These are phyloP conservation scores for Cordyceps cateniannulata DNA, from an alignment of 2,329 filamentous ascomycete species.

Conservation along the genomic window DNA sequence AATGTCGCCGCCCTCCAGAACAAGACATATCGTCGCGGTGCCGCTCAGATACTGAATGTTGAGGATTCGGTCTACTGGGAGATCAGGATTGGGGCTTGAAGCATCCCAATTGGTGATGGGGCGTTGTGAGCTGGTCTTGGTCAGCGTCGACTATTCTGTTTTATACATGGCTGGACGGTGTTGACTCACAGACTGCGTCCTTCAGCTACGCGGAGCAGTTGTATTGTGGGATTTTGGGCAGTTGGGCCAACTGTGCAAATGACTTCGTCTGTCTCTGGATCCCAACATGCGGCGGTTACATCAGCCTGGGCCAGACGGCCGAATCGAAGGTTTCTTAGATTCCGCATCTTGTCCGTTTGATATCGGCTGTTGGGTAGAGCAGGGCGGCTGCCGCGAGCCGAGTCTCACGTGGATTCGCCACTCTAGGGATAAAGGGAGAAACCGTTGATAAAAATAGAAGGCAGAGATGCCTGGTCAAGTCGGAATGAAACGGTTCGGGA, in stretches of 20 bases:
- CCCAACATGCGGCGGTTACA: conserved; percentile 79
- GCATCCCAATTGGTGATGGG: conserved; percentile 83
- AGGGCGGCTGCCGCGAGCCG: not conserved
- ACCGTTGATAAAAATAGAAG: not conserved
- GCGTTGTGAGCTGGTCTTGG: conserved; percentile 23
- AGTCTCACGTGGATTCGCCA: not conserved
- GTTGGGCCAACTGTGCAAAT: conserved; percentile 82
- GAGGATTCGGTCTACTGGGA: conserved; percentile 68
- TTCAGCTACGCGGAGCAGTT: conserved; percentile 54
- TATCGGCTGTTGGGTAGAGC: not conserved
- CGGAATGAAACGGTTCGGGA: not conserved
- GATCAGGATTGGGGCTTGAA: conserved; percentile 68
- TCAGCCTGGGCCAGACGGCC: conserved; percentile 56
- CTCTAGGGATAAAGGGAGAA: not conserved
- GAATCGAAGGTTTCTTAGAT: conserved; percentile 73
- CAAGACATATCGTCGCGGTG: conserved; percentile 67
- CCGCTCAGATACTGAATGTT: conserved; percentile 82
- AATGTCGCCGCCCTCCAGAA: conserved; percentile 88
- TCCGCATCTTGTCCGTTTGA: conserved; percentile 59
- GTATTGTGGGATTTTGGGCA: conserved; percentile 61
- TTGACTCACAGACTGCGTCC: conserved; percentile 37
- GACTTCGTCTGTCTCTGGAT: conserved; percentile 68
- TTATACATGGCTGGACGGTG: not conserved
- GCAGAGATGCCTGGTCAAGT: not conserved
- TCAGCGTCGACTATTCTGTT: conserved; percentile 16